Evolutionary conservation across 1,284 basidiomycete species (phyloP), one percentile per base, ranked within the genome.

Genomic region (Vanrija sp.): DNA sequence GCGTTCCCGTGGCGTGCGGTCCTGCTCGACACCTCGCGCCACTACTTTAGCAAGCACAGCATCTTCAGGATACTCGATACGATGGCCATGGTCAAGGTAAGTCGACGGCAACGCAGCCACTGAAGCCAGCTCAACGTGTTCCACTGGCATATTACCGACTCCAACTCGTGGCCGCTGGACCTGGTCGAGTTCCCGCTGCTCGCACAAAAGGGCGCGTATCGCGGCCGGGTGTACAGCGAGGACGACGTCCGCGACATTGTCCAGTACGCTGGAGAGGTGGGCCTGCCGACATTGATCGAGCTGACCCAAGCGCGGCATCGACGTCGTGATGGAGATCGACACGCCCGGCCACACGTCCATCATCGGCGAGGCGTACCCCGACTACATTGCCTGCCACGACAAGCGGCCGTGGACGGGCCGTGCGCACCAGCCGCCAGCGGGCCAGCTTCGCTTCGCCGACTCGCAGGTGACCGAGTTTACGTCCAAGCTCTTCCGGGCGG

Each of bases 1-100:
- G 71, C 72, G 0, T 79, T 78, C 53, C 67, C 74, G 63, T 67
- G 68, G 69, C 50, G 92, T 22, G 89, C 89, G 3, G 79, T 95
- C 48, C 82, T 87, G 78, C 80, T 96, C 10, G 92, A 96, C 64
- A 94, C 87, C 0, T 73, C 85, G 16, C 35, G 54, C 10, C 49
- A 55, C 41, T 55, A 38, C 41, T 47, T 47, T 18, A 16, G 25
- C 38, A 31, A 23, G 3, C 27, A 24, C 2, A 16, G 14, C 15
- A 44, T 54, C 20, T 6, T n/a, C 23, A 25, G 63, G 60, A 87
- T 85, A 7, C 71, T 96, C 18, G 86, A 92, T 61, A 84, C 87
- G 1, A 92, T 93, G 89, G 85, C 85, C 56, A 84, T 83, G 82
- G 86, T 87, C 61, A 96, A 96, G 79, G 84, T 89, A 49, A 19